A percentile compares a stretch with the other conserved stretches of the same genome.
phyloP scores from a whole-genome alignment of 1,139 yeast genomes.

The Candida pseudocylindracea region DNA sequence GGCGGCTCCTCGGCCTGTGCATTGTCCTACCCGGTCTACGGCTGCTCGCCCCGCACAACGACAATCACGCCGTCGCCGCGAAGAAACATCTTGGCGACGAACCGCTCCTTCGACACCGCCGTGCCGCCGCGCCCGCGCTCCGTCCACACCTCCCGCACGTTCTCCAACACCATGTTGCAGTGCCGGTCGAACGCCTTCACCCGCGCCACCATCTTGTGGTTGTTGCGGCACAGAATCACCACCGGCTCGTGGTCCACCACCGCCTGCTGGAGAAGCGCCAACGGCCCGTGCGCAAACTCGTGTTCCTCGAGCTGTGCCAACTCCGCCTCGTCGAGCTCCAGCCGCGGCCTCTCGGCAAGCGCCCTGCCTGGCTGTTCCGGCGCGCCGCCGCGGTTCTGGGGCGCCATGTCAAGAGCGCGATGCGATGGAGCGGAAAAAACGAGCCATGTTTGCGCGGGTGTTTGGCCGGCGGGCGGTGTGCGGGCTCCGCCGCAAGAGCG shows the following conservation, averaged over 20 bases:
- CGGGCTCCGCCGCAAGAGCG: no score
- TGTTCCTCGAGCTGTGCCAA: constrained; percentile 70
- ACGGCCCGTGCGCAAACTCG: constrained; percentile 81
- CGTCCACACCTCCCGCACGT: constrained; percentile 84
- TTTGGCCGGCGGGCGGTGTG: no score
- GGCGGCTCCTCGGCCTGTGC: no score
- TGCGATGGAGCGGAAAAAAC: no score
- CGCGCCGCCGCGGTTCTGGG: no score
- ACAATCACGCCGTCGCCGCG: constrained; percentile 93
- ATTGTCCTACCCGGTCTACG: neutral
- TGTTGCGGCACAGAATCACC: constrained; percentile 76
- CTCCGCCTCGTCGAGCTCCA: constrained; percentile 66
- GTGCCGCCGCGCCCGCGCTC: constrained; percentile 64
- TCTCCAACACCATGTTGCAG: constrained; percentile 78
- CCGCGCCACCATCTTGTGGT: constrained; percentile 74
- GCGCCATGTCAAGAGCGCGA: no score
- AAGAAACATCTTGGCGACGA: constrained; percentile 70
- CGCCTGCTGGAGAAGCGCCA: constrained; percentile 66
- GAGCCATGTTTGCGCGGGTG: no score
- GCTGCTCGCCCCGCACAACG: constrained; percentile 27
- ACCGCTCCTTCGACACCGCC: constrained; percentile 58
- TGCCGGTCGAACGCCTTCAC: constrained; percentile 94
- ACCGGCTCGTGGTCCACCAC: constrained; percentile 57
- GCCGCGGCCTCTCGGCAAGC: constrained; percentile 44
- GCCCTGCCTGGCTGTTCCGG: constrained; percentile 16